Evolutionary conservation across 2,329 filamentous ascomycete species (phyloP), one percentile per base, ranked within the genome.

Genomic region (Chrysoporthe cubensis): DNA sequence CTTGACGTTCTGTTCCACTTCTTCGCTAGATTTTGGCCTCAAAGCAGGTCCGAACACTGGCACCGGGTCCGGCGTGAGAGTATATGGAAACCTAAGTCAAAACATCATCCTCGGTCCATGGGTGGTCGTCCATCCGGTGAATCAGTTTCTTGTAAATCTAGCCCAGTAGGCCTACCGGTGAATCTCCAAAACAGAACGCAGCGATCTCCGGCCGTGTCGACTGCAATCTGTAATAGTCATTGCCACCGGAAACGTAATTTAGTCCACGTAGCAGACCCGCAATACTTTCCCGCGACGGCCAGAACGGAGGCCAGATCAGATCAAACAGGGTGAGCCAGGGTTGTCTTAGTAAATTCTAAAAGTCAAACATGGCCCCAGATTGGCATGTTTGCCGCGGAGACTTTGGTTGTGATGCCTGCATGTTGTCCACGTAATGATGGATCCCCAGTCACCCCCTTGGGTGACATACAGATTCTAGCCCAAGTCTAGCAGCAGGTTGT

Each of bases 91-190:
- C 79, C 92, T 91, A 95, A 0, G 88, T 91, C 37, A 92, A 78
- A 8, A 94, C 84, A 78, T 94, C 91, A 62, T 94, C 90, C 69
- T 92, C 89, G 0, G 87, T 90, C 91, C 91, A 94, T 0, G 85
- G 80, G 73, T 93, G 93, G 0, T 73, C 73, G 72, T 94, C 91
- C 0, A 88, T 89, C 92, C 91, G 95, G 72, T 91, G 88, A 72
- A 90, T 86, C 44, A 95, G 78, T 75, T 95, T 95, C 78, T 95
- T 92, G 71, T 91, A 91, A 42, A 95, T 89, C 92, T 92, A 96
- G 0, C 90, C 87, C 1, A 95, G 80, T 1, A 93, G 78, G 0
- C 85, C 90, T 0, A 92, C 85, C 0, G 92, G 92, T 6, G 85
- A 89, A 74, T 94, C 91, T 0, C 86, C 83, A 1, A 94, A 81